A percentile compares a stretch with the other conserved stretches of the same genome.
Conservation (phyloP, 768 basidiomycete species). For the Lactarius vividus region DNA sequence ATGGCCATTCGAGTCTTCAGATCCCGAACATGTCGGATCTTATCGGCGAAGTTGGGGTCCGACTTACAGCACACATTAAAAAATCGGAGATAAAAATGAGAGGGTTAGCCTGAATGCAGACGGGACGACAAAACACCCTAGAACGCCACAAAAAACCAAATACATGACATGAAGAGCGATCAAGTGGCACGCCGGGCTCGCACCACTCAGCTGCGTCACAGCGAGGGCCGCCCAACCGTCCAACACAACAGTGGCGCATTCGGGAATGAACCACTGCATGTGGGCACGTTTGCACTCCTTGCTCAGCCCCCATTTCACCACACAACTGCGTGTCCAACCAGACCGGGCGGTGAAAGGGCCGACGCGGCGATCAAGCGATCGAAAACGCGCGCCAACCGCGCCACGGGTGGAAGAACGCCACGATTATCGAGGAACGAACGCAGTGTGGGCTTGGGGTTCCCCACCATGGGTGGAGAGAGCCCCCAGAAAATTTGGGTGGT, state of each 20-base stretch:
- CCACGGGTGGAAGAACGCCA: constrained; percentile 80
- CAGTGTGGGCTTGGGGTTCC: constrained; percentile 93
- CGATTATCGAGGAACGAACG: constrained; percentile 73
- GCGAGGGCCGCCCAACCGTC: constrained; percentile 50
- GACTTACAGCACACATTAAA: constrained; percentile 51
- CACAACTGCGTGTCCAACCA: constrained; percentile 85
- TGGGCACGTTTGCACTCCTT: constrained; percentile 72
- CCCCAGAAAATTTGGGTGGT: constrained; percentile 97
- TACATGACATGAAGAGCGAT: constrained; percentile 48
- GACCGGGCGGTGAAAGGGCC: constrained; percentile 63
- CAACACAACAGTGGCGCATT: constrained; percentile 42
- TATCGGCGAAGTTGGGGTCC: constrained; percentile 81
- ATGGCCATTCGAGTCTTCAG: constrained; percentile 84
- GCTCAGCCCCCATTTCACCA: constrained; percentile 98
- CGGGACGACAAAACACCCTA: constrained; percentile 32
- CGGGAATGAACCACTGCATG: constrained; percentile 33
- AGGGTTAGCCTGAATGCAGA: constrained; percentile 57
- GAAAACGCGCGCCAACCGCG: constrained; percentile 81
- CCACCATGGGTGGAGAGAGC: constrained; percentile 89
- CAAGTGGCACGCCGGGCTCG: constrained; percentile 58
- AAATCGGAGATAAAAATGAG: constrained; percentile 40
- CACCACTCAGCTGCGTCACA: constrained; percentile 70
- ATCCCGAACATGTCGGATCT: constrained; percentile 82
- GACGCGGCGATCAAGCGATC: constrained; percentile 92
- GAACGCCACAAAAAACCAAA: constrained; percentile 25